phyloP scores from a whole-genome alignment of 192 early-diverging fungal species.

The Umbelopsis sp. region DNA sequence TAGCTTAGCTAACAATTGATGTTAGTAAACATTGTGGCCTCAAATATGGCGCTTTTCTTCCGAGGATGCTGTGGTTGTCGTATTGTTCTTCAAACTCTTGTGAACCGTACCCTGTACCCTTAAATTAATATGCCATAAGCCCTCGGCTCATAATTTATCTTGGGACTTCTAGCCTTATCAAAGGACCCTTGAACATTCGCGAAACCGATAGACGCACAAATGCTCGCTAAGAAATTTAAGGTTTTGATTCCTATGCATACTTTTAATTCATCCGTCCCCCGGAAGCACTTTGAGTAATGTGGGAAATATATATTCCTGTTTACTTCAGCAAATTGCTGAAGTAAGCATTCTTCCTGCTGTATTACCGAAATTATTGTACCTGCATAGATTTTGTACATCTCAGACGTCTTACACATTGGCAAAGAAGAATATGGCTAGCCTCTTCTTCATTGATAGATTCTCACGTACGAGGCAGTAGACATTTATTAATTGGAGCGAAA shows the following conservation, averaged over 20 bases:
- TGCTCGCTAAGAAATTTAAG: too few species aligned
- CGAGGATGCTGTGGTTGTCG: too few species aligned
- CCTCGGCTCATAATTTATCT: too few species aligned
- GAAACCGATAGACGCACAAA: too few species aligned
- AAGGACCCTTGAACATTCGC: too few species aligned
- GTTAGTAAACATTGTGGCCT: too few species aligned
- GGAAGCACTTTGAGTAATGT: not conserved
- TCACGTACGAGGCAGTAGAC: not conserved
- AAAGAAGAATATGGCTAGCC: not conserved
- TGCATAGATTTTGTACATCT: not conserved
- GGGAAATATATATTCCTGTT: not conserved
- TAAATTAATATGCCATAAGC: too few species aligned
- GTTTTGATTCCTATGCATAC: not conserved
- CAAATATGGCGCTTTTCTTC: too few species aligned
- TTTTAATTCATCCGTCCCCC: not conserved
- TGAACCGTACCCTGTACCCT: too few species aligned
- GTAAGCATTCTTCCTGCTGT: not conserved
- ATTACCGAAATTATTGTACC: not conserved
- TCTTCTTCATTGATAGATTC: not conserved
- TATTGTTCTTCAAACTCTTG: too few species aligned
- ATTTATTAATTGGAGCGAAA: not conserved
- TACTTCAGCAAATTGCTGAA: slow-evolving; percentile 17
- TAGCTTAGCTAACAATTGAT: not conserved
- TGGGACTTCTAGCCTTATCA: too few species aligned
- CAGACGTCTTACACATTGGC: not conserved